Evolutionary conservation across 805 yeast species (phyloP), one percentile per base, ranked within the genome.

Genomic region (Saccharomycopsis selenospora): DNA sequence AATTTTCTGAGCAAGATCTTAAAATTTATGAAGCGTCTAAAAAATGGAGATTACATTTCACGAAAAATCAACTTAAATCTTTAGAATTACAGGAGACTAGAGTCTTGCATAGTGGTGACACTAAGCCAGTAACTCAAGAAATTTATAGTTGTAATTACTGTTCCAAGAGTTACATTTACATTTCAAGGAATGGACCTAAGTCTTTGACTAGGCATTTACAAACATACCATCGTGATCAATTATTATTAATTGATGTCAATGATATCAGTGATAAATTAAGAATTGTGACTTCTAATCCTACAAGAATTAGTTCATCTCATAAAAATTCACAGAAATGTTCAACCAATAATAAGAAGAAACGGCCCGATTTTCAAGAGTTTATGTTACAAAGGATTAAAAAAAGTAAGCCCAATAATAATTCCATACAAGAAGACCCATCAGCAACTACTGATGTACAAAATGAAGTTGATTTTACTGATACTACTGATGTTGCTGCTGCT

Each of bases 131-230:
- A 1, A 24, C 14, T 4, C 55, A 46, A 30, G 55, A 51, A 30
- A 47, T 47, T 1, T 52, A 43, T 42, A 41, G 41, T 22, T 52
- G 55, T 30, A 48, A 46, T 24, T 52, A 46, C 36, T 52, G 55
- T 38, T 33, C 33, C 2, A 25, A 17, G 13, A 28, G 46, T 10
- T 45, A 42, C 23, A 24, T 36, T n/a, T 53, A 53, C 23, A 46
- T 40, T 20, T 50, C 54, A 3, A 41, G 56, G 42, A 53, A 53
- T 26, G 56, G 56, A 2, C 56, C 56, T 4, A 51, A 47, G 29
- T 50, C 54, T 5, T 42, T 53, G 18, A 42, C 48, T 22, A 51
- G 43, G 17, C 56, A 53, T 40, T 47, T 53, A 25, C 52, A 45
- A 36, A 53, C 47, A 25, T 14, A 42, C n/a, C 56, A 53, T 38